Evolutionary conservation across 441 rosid genomes (phyloP).

Genomic region (Bruguiera hainesii): DNA sequence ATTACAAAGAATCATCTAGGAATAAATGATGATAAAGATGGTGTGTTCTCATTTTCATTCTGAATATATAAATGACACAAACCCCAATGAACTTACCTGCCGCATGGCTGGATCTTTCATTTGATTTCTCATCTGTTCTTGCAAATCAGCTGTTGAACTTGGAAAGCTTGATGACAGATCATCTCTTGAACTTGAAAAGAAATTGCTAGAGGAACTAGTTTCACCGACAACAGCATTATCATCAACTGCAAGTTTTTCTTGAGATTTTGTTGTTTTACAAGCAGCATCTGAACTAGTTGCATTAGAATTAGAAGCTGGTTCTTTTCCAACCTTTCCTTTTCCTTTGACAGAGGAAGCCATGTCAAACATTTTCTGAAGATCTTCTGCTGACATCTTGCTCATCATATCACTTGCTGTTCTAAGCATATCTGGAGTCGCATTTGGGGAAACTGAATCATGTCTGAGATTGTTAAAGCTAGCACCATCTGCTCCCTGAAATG

Average conservation of each 20-base stretch:
- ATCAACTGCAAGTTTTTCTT: conserved; percentile 29
- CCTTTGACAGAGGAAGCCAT: conserved; percentile 63
- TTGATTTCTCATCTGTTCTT: conserved; percentile 84
- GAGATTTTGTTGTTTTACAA: conserved; percentile 6
- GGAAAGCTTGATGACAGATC: conserved; percentile 47
- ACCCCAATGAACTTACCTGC: conserved; percentile 41
- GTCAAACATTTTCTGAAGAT: conserved; percentile 77
- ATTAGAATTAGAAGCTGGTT: conserved; percentile 25
- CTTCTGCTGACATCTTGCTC: conserved; percentile 77
- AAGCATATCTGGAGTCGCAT: conserved; percentile 70
- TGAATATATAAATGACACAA: neutral
- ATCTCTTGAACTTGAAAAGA: conserved; percentile 39
- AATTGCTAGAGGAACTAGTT: conserved; percentile 35
- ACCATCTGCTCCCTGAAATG: conserved; percentile 58
- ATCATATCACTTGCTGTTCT: conserved; percentile 79
- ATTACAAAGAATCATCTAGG: neutral
- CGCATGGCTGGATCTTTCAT: conserved; percentile 94
- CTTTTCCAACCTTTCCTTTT: conserved; percentile 20
- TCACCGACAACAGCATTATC: conserved; percentile 35
- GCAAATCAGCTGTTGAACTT: conserved; percentile 59
- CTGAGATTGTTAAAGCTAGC: conserved; percentile 35
- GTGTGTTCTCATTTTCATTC: no score
- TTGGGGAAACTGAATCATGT: conserved; percentile 50
- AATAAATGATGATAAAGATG: no score
- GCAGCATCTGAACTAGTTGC: conserved; percentile 25